Conservation (phyloP, 106 monocot species). For the Dendrobium chrysotoxum region DNA sequence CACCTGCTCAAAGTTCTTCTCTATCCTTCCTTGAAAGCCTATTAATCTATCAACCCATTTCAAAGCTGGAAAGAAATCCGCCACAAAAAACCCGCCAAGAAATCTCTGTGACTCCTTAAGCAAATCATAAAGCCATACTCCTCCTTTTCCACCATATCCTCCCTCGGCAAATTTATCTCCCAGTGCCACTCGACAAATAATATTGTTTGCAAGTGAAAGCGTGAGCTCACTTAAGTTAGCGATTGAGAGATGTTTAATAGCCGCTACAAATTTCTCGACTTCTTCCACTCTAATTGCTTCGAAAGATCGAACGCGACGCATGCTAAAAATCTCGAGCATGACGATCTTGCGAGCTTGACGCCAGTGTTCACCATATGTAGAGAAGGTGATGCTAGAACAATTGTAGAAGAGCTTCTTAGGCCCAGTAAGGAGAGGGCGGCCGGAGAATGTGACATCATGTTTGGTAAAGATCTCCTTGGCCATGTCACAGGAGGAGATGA, state of each 20-base stretch:
- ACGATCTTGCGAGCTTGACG: neutral
- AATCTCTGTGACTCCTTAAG: constrained; percentile 10
- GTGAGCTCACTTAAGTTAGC: neutral
- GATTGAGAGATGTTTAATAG: too few relatives aligned
- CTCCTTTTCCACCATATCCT: neutral
- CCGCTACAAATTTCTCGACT: neutral
- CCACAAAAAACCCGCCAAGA: constrained; percentile 10
- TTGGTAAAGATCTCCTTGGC: neutral
- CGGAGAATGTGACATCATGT: neutral
- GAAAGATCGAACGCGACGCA: neutral
- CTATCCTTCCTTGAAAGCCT: constrained; percentile 11
- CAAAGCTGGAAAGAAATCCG: constrained; percentile 24
- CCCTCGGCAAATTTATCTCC: neutral
- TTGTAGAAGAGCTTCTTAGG: neutral
- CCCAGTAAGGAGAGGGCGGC: neutral
- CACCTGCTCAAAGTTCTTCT: constrained; percentile 10
- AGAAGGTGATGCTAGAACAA: neutral
- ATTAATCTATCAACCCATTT: constrained; percentile 15
- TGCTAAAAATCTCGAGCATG: neutral
- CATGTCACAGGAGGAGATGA: neutral
- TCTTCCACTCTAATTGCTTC: neutral
- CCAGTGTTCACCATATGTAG: neutral
- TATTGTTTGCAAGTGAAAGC: neutral
- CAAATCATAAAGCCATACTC: neutral
- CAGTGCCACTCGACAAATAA: neutral